These are phyloP conservation scores for Lactarius vividus DNA, from an alignment of 768 basidiomycete species.

Conservation along the genomic window DNA sequence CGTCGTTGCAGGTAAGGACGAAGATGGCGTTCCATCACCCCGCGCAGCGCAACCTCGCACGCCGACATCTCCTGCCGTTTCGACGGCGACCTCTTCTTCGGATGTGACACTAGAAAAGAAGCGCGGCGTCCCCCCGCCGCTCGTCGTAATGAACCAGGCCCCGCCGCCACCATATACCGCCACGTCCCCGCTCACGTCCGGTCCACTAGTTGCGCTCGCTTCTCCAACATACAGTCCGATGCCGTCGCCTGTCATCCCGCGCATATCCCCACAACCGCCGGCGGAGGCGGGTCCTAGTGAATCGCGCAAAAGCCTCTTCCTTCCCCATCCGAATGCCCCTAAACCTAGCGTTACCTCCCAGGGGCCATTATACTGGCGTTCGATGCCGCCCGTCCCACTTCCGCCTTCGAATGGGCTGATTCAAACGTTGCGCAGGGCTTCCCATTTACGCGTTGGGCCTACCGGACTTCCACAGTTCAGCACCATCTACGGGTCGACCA, in stretches of 20 bases:
- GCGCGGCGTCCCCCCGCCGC: conserved; percentile 34
- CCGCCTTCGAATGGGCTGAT: conserved; percentile 32
- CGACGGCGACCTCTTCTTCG: conserved; percentile 21
- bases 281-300: conserved; percentile 24
- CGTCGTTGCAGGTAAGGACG: conserved; percentile 15
- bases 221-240: conserved; percentile 2
- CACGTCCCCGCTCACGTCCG: neutral
- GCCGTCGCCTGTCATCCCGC: conserved; percentile 11
- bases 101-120: conserved; percentile 27
- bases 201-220: neutral
- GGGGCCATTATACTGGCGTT: conserved; percentile 61
- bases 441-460: conserved; percentile 24
- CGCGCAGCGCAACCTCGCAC: neutral
- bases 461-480: conserved; percentile 38
- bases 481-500: conserved; percentile 62
- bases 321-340: conserved; percentile 56
- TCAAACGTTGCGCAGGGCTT: conserved; percentile 30
- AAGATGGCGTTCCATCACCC: conserved; percentile 30
- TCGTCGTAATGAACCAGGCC: conserved; percentile 31
- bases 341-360: conserved; percentile 41
- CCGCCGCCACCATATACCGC: conserved; percentile 36
- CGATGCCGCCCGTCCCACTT: conserved; percentile 25
- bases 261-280: conserved; percentile 28
- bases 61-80: neutral
- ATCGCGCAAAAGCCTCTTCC: conserved; percentile 43